These are phyloP conservation scores for Blastomyces percursus DNA, from an alignment of 2,329 filamentous ascomycete genomes.

Conservation along the genomic window DNA sequence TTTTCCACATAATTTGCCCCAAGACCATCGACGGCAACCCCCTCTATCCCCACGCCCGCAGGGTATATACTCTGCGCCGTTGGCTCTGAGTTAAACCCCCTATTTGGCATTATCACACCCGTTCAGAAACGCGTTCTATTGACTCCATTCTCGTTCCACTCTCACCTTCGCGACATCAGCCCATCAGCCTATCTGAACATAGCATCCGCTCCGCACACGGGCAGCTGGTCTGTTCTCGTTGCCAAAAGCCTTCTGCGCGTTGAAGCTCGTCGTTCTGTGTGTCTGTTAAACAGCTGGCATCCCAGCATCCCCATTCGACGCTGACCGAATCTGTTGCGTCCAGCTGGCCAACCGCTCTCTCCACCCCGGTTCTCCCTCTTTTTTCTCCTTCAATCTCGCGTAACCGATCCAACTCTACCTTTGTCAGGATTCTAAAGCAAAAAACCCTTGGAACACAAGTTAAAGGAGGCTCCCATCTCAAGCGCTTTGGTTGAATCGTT, in stretches of 20 bases:
- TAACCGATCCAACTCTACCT: not conserved
- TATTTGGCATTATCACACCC: not conserved
- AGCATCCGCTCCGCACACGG: not conserved
- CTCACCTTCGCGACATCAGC: not conserved
- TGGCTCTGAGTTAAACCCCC: not conserved
- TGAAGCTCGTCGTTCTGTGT: not conserved
- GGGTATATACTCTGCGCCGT: not conserved
- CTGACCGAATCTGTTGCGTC: not conserved
- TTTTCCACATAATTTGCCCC: not conserved
- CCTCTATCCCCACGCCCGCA: not conserved
- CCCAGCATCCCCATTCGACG: not conserved
- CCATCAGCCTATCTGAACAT: not conserved
- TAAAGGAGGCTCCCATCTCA: not conserved
- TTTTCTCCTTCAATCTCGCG: not conserved
- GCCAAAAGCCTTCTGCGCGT: not conserved
- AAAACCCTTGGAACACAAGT: not conserved
- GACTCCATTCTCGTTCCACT: not conserved
- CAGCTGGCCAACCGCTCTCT: not conserved
- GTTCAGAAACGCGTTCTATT: not conserved
- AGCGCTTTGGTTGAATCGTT: not conserved
- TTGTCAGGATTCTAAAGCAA: not conserved
- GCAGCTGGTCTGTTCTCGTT: constrained; percentile 5
- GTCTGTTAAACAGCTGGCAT: not conserved
- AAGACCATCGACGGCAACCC: not conserved
- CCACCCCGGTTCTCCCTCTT: not conserved